These are phyloP conservation scores for Metschnikowia matae DNA, from an alignment of 805 yeast genomes.

Conservation along the genomic window DNA sequence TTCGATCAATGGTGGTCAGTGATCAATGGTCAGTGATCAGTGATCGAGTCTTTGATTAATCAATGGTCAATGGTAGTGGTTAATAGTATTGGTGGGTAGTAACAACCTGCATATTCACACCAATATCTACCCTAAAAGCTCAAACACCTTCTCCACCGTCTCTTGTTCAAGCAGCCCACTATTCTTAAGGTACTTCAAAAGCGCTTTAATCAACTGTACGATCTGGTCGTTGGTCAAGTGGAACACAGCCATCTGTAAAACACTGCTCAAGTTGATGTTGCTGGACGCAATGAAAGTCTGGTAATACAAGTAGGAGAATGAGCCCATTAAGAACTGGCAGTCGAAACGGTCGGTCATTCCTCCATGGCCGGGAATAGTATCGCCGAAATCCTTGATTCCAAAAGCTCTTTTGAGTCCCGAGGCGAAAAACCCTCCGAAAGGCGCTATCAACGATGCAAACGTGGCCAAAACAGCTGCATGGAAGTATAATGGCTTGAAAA, in stretches of 20 bases:
- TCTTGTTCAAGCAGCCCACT: slow-evolving; percentile 27
- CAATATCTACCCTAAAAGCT: slow-evolving; percentile 24
- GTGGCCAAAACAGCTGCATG: slow-evolving; percentile 85
- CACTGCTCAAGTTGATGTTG: slow-evolving; percentile 65
- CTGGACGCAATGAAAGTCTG: slow-evolving; percentile 83
- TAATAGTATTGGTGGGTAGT: too few relatives aligned
- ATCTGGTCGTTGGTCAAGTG: slow-evolving; percentile 67
- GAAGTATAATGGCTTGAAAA: slow-evolving; percentile 82
- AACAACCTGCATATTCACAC: background rate
- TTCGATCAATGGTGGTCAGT: too few relatives aligned
- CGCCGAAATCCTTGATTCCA: slow-evolving; percentile 95
- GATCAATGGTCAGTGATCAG: too few relatives aligned
- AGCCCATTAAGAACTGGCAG: slow-evolving; percentile 97
- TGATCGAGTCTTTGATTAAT: too few relatives aligned
- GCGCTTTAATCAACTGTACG: slow-evolving; percentile 53
- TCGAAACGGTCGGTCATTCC: slow-evolving; percentile 97
- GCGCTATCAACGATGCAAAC: slow-evolving; percentile 95
- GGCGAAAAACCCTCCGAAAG: slow-evolving; percentile 98
- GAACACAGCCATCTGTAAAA: slow-evolving; percentile 71
- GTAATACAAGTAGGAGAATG: slow-evolving; percentile 85
- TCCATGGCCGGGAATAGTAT: slow-evolving; percentile 98
- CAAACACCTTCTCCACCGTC: slow-evolving; percentile 25
- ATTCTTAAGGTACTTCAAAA: slow-evolving; percentile 50
- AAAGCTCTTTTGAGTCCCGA: slow-evolving; percentile 96
- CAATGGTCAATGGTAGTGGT: too few relatives aligned